Evolutionary conservation across 805 yeast genomes (phyloP).

Genomic region (Ogataea paradorogensis): DNA sequence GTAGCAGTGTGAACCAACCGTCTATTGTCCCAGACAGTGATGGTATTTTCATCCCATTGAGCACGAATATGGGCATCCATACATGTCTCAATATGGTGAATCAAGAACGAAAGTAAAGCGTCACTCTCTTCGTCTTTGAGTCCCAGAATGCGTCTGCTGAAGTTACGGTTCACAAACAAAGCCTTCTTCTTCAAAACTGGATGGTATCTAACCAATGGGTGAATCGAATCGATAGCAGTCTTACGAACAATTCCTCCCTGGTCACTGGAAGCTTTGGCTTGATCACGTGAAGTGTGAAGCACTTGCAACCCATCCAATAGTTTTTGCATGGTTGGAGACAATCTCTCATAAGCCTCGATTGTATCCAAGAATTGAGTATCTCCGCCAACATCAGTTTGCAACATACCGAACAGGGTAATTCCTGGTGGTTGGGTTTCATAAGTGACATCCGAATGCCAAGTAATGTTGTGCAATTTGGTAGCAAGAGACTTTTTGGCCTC

Average conservation of each 20-base stretch:
- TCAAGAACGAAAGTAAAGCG: constrained; percentile 54
- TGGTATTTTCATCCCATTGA: constrained; percentile 65
- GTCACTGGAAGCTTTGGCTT: constrained; percentile 53
- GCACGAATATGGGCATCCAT: constrained; percentile 69
- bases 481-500: constrained; percentile 37
- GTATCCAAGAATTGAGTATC: constrained; percentile 79
- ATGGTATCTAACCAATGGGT: constrained; percentile 70
- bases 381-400: constrained; percentile 60
- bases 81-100: constrained; percentile 46
- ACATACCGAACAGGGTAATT: constrained; percentile 60
- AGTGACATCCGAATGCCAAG: constrained; percentile 74
- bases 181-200: constrained; percentile 67
- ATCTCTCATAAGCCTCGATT: constrained; percentile 65
- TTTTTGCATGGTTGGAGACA: constrained; percentile 62
- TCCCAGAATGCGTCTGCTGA: constrained; percentile 66
- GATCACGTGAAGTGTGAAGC: constrained; percentile 67
- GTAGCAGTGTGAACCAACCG: constrained; percentile 66
- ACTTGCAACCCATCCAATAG: constrained; percentile 61
- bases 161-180: constrained; percentile 55
- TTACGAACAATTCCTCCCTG: constrained; percentile 68
- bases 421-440: constrained; percentile 75
- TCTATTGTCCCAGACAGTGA: constrained; percentile 80
- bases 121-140: constrained; percentile 72
- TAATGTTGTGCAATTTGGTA: constrained; percentile 36
- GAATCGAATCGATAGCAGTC: constrained; percentile 57